phyloP scores from a whole-genome alignment of 371 early-diverging fungal species.

The Dipsacomyces acuminosporus region DNA sequence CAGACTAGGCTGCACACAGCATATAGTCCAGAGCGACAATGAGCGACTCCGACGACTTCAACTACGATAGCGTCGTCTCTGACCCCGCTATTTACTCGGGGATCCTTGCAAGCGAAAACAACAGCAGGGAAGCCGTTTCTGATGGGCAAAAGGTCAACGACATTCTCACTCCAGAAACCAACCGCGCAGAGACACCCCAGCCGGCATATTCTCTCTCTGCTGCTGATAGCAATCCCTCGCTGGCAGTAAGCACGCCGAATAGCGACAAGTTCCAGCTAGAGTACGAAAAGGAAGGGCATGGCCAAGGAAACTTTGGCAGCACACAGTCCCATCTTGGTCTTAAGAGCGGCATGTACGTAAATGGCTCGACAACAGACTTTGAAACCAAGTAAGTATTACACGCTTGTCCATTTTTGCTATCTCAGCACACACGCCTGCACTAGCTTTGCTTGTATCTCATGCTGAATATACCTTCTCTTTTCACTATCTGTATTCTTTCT shows the following conservation, averaged over 20 bases:
- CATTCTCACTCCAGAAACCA: constrained; percentile 15
- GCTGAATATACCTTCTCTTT: no score
- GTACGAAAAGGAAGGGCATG: constrained; percentile 15
- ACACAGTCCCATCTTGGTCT: constrained; percentile 28
- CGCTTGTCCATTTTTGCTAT: no score
- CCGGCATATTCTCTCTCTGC: no score
- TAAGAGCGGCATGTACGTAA: constrained; percentile 35
- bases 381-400: constrained; percentile 18
- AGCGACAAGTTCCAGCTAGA: constrained; percentile 24
- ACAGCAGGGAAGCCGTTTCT: neutral
- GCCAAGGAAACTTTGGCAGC: constrained; percentile 4
- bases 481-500: no score
- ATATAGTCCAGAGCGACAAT: constrained; percentile 7
- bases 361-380: constrained; percentile 22
- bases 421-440: no score
- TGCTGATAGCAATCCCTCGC: constrained; percentile 20
- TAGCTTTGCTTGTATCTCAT: no score
- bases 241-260: constrained; percentile 21
- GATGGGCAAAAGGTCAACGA: constrained; percentile 4
- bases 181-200: constrained; percentile 5
- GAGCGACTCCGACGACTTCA: constrained; percentile 27
- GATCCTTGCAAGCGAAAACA: constrained; percentile 7
- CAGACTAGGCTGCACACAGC: no score
- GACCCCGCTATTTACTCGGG: constrained; percentile 17
- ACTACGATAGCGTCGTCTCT: constrained; percentile 35